Evolutionary conservation across 2,329 filamentous ascomycete genomes (phyloP).

Genomic region (Ophiostoma fasciatum): DNA sequence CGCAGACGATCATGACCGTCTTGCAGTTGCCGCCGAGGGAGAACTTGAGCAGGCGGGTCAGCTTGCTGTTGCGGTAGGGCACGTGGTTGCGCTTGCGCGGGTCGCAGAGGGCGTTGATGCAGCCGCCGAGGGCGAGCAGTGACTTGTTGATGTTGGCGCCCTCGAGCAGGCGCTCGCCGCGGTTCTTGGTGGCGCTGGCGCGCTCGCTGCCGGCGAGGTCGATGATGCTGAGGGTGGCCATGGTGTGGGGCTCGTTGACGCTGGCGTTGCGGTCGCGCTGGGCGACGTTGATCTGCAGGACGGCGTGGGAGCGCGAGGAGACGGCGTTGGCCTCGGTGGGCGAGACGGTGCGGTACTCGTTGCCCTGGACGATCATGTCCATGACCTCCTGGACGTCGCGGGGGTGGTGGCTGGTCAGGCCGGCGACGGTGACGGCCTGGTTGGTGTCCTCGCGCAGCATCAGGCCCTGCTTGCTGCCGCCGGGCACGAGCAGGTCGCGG

Average conservation of each 20-base stretch:
- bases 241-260: constrained; percentile 88
- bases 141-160: constrained; percentile 99
- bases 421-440: constrained; percentile 79
- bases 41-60: constrained; percentile 90
- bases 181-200: constrained; percentile 91
- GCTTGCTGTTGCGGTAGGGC: constrained; percentile 93
- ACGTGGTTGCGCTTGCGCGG: constrained; percentile 83
- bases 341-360: constrained; percentile 88
- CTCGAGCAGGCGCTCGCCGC: constrained; percentile 79
- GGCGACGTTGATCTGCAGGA: constrained; percentile 91
- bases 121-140: constrained; percentile 81
- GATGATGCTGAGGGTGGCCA: constrained; percentile 97
- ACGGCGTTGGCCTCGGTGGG: constrained; percentile 96
- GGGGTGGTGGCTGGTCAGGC: constrained; percentile 80
- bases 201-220: constrained; percentile 92
- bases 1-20: constrained; percentile 98
- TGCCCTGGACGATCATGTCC: constrained; percentile 96
- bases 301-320: constrained; percentile 91
- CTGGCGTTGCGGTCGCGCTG: constrained; percentile 88
- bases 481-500: constrained; percentile 79
- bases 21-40: constrained; percentile 95
- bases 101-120: constrained; percentile 96
- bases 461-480: constrained; percentile 65
- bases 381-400: constrained; percentile 91
- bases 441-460: constrained; percentile 93